Conservation (phyloP, 805 yeast genomes). For the Candida montana region DNA sequence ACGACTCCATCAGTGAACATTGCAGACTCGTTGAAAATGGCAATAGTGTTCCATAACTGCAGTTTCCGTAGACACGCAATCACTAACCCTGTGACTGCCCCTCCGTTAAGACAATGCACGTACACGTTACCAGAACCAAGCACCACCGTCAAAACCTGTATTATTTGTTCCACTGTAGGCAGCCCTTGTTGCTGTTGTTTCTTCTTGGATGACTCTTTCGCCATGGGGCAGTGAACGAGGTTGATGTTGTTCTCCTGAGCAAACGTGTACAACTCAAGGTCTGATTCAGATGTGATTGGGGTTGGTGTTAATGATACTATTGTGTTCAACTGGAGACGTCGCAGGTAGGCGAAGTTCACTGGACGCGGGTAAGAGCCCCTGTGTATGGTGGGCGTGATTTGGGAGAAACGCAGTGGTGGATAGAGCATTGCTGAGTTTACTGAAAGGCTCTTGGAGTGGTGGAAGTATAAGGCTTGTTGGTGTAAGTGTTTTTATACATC, state of each 20-base stretch:
- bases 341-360: slow-evolving; percentile 62
- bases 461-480: not conserved
- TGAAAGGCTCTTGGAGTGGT: not conserved
- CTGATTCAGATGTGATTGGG: slow-evolving; percentile 53
- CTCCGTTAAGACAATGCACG: slow-evolving; percentile 85
- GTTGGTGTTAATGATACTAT: slow-evolving; percentile 77
- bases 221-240: slow-evolving; percentile 63
- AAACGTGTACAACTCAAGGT: slow-evolving; percentile 45
- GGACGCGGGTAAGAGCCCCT: slow-evolving; percentile 87
- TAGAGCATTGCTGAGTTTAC: slow-evolving; percentile 28
- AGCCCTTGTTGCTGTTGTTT: slow-evolving; percentile 3
- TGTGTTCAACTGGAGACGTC: slow-evolving; percentile 59
- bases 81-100: slow-evolving; percentile 76
- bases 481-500: too few relatives aligned
- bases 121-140: slow-evolving; percentile 55
- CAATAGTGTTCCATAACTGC: slow-evolving; percentile 83
- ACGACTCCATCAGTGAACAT: slow-evolving; percentile 64
- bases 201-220: slow-evolving; percentile 38
- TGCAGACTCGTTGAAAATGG: slow-evolving; percentile 81
- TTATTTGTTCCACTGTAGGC: slow-evolving; percentile 31
- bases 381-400: slow-evolving; percentile 60
- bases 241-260: slow-evolving; percentile 50
- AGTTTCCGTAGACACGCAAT: slow-evolving; percentile 82
- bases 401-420: slow-evolving; percentile 75
- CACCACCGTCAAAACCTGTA: slow-evolving; percentile 54